phyloP scores from a whole-genome alignment of 768 basidiomycete species.

The Solioccasus polychromus region DNA sequence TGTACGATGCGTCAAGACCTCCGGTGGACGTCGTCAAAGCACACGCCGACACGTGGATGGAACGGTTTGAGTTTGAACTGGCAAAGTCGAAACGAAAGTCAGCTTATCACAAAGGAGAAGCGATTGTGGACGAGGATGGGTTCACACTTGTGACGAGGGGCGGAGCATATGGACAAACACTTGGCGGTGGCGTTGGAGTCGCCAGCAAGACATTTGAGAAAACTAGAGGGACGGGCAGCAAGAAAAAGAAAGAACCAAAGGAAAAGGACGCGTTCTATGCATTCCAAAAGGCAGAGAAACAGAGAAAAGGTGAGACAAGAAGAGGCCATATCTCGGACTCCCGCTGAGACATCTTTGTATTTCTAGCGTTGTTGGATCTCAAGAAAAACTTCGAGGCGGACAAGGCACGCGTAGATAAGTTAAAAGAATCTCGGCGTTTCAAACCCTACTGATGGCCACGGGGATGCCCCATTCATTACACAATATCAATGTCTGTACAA shows the following conservation, averaged over 20 bases:
- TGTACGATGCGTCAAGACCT: constrained; percentile 69
- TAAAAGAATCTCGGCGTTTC: constrained; percentile 74
- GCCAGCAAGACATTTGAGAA: constrained; percentile 57
- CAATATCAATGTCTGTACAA: too few species aligned
- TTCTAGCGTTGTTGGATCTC: constrained; percentile 52
- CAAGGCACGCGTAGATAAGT: constrained; percentile 50
- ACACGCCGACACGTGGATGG: constrained; percentile 81
- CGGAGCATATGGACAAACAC: constrained; percentile 83
- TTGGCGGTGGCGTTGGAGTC: constrained; percentile 75
- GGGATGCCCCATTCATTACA: too few species aligned
- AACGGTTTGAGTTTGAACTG: constrained; percentile 62
- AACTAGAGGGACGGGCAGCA: constrained; percentile 34
- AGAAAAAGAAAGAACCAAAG: constrained; percentile 56
- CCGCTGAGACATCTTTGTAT: constrained; percentile 3
- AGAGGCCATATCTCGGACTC: neutral
- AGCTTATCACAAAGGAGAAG: constrained; percentile 78
- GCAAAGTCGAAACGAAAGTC: constrained; percentile 59
- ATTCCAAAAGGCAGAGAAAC: constrained; percentile 89
- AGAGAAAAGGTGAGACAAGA: constrained; percentile 62
- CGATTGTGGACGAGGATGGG: constrained; percentile 90
- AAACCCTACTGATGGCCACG: constrained; percentile 67
- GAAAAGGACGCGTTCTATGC: constrained; percentile 82
- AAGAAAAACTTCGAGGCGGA: constrained; percentile 86
- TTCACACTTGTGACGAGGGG: constrained; percentile 94
- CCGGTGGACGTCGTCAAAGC: constrained; percentile 67